Base-by-base conservation (phyloP, 495 filamentous ascomycete genomes). In the Penicillium angulare region DNA sequence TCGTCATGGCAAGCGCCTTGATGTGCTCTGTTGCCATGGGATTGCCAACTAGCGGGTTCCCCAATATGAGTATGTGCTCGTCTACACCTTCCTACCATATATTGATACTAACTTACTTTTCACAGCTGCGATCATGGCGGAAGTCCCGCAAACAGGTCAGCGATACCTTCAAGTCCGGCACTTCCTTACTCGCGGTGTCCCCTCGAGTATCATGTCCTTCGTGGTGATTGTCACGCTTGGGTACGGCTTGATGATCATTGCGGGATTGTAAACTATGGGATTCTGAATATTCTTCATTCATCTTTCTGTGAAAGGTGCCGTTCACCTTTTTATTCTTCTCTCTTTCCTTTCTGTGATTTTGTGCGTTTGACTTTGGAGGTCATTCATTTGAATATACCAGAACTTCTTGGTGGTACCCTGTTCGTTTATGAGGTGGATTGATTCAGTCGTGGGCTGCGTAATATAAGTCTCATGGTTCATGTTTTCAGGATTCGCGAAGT, bases 111-210 rank as follows among this genome's bases (percentile, higher is more conserved):
- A 73, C 53, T 16, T 47, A 49, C 18, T 36, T 31, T 21, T 24
- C 38, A 24, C 38, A 96, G 92, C 93, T 49, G 93, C 93, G 10
- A 97, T 99, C 63, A 97, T 99, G 95, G 97, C 96, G 77, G 93
- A 99, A 73, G 91, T 97, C 53, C 77, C 87, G 0, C 85, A 90
- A 48, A 91, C 88, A 0, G 93, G 93, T 7, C 89, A 95, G 67
- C 77, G 93, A 18, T 99, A 99, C 66, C 78, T 99, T 46, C 74
- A 86, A 46, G 93, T 97, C 22, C 88, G 87, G 57, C 93, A 99
- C 64, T 99, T 99, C 71, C 85, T 99, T 50, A 90, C 85, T 20
- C 73, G 91, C 20, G 93, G 93, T 56, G 83, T 97, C 48, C 92
- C 95, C 3, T 81, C 85, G 55, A 92, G 88, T 76, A 53, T 97